Percentiles rank a stretch among this genome's conserved stretches.
Conservation (phyloP, 352 stramenopile species). For the Lagenidium giganteum region DNA sequence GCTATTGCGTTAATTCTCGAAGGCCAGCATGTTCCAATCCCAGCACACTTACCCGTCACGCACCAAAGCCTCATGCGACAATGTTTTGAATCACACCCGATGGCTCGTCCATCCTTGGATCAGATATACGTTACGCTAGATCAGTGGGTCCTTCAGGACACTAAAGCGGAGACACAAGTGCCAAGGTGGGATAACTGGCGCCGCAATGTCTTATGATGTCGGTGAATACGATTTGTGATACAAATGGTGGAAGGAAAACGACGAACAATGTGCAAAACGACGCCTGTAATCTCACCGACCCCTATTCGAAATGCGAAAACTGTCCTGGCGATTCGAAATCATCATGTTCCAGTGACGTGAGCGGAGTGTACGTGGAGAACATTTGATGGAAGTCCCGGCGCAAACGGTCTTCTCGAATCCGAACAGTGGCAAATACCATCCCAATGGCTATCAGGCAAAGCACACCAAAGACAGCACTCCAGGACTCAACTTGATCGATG, state of each 20-base stretch:
- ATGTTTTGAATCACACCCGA: slow-evolving; percentile 43
- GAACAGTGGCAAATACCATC: background rate
- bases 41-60: slow-evolving; percentile 17
- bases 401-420: slow-evolving; percentile 2
- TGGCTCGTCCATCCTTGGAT: slow-evolving; percentile 39
- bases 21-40: slow-evolving; percentile 48
- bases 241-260: too few species aligned
- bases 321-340: background rate
- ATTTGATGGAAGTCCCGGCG: slow-evolving; percentile 13
- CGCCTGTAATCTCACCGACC: slow-evolving; percentile 3
- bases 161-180: slow-evolving; percentile 16
- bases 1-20: slow-evolving; percentile 42
- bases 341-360: slow-evolving; percentile 7
- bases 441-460: slow-evolving; percentile 4
- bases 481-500: background rate
- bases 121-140: slow-evolving; percentile 46
- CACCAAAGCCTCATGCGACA: slow-evolving; percentile 38
- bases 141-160: slow-evolving; percentile 39
- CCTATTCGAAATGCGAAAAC: background rate
- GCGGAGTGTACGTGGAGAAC: slow-evolving; percentile 10
- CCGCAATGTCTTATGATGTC: too few species aligned
- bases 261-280: too few species aligned
- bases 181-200: too few species aligned
- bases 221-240: too few species aligned
- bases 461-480: slow-evolving; percentile 1